Evolutionary conservation across 164 flowering plant species (phyloP).

Genomic region (Hamamelis virginiana): DNA sequence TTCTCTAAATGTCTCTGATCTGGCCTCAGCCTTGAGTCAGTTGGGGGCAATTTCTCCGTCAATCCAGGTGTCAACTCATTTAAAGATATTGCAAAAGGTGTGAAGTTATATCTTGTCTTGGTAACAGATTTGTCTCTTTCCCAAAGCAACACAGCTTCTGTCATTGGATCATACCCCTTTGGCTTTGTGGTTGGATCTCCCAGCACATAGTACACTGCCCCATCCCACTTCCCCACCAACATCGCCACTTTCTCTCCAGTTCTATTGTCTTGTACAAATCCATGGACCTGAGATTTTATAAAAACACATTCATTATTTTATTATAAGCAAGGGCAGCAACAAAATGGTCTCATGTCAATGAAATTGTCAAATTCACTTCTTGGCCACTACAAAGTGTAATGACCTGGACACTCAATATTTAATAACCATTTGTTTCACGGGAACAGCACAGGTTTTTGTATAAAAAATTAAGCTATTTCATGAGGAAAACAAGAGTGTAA

Average conservation of each 20-base stretch:
- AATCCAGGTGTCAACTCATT: slow-evolving; percentile 88
- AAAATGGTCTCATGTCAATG: background rate
- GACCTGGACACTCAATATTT: background rate
- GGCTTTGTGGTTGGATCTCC: slow-evolving; percentile 95
- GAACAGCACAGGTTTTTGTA: background rate
- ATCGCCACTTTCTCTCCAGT: slow-evolving; percentile 94
- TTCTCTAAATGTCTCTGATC: slow-evolving; percentile 66
- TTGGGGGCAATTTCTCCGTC: slow-evolving; percentile 76
- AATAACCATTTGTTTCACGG: too few species aligned
- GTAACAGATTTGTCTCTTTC: slow-evolving; percentile 76
- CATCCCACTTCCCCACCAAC: slow-evolving; percentile 98
- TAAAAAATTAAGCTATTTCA: background rate
- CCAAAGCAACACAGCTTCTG: slow-evolving; percentile 92
- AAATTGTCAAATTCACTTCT: background rate
- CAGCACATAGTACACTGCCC: slow-evolving; percentile 93
- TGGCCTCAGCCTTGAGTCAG: slow-evolving; percentile 95
- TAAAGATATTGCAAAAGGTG: slow-evolving; percentile 91
- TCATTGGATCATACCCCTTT: slow-evolving; percentile 96
- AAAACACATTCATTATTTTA: background rate
- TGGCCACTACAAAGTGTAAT: background rate
- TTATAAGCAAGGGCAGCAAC: background rate
- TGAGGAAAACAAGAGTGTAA: background rate
- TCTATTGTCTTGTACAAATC: slow-evolving; percentile 94
- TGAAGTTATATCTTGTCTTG: slow-evolving; percentile 90
- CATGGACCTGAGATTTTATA: slow-evolving; percentile 71